Conservation (phyloP, 73 alveolate genomes). For the Blepharisma japonicum region DNA sequence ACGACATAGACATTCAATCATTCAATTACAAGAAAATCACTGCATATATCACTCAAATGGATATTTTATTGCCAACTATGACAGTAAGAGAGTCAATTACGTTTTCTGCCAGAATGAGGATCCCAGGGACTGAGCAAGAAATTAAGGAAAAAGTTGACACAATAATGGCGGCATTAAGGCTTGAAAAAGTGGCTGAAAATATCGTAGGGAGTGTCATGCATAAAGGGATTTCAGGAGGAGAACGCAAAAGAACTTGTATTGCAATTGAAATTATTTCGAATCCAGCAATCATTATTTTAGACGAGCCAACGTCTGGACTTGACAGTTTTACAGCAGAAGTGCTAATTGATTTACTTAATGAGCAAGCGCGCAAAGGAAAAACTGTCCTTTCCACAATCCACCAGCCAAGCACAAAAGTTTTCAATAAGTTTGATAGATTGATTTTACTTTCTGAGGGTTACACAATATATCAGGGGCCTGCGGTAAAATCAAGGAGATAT, state of each 20-base stretch:
- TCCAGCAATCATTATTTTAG: neutral
- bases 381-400: neutral
- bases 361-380: neutral
- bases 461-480: slow-evolving; percentile 42
- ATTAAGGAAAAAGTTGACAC: neutral
- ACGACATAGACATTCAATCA: neutral
- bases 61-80: neutral
- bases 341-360: neutral
- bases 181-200: neutral
- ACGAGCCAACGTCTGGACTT: slow-evolving; percentile 24
- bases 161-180: neutral
- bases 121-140: neutral
- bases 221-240: slow-evolving; percentile 31
- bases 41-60: neutral
- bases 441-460: slow-evolving; percentile 38
- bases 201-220: neutral
- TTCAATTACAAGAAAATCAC: neutral
- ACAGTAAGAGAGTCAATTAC: neutral
- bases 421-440: neutral
- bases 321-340: slow-evolving; percentile 23
- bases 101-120: neutral
- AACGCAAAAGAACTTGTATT: slow-evolving; percentile 21
- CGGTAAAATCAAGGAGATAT: slow-evolving; percentile 30
- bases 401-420: slow-evolving; percentile 1
- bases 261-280: neutral